Percentiles rank a stretch among this genome's conserved stretches.
Evolutionary conservation across 2,329 filamentous ascomycete species (phyloP).

Genomic region (Pyrenochaeta sp.): DNA sequence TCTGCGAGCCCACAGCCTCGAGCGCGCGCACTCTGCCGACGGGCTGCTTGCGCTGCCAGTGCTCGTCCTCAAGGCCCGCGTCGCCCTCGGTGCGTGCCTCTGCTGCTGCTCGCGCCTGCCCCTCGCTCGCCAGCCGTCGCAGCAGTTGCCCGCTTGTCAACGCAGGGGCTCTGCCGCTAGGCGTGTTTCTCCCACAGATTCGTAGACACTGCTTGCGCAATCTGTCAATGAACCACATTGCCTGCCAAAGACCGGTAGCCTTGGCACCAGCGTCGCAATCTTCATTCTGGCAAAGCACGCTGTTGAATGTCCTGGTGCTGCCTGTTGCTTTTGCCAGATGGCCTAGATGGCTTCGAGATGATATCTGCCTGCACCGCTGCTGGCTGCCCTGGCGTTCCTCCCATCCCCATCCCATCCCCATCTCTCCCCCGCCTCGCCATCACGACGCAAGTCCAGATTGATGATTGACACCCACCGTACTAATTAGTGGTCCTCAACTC

Average conservation of each 20-base stretch:
- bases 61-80: neutral
- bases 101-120: neutral
- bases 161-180: constrained; percentile 1
- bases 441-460: neutral
- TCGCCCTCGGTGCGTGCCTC: neutral
- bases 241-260: neutral
- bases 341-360: no score
- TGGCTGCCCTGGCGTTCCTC: no score
- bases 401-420: no score
- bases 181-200: constrained; percentile 1
- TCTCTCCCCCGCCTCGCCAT: neutral
- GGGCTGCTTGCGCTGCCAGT: neutral
- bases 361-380: no score
- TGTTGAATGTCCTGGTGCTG: neutral
- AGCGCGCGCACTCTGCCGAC: constrained; percentile 8
- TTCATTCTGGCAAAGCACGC: neutral
- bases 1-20: no score
- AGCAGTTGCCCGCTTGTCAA: neutral
- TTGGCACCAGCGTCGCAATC: constrained; percentile 2
- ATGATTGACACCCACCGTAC: no score
- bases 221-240: neutral
- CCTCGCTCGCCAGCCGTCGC: neutral
- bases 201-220: constrained; percentile 3
- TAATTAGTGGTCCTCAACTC: neutral
- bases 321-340: no score